A percentile compares a stretch with the other conserved stretches of the same genome.
Evolutionary conservation across 2,329 filamentous ascomycete species (phyloP).

Genomic region (Alternaria sp.): DNA sequence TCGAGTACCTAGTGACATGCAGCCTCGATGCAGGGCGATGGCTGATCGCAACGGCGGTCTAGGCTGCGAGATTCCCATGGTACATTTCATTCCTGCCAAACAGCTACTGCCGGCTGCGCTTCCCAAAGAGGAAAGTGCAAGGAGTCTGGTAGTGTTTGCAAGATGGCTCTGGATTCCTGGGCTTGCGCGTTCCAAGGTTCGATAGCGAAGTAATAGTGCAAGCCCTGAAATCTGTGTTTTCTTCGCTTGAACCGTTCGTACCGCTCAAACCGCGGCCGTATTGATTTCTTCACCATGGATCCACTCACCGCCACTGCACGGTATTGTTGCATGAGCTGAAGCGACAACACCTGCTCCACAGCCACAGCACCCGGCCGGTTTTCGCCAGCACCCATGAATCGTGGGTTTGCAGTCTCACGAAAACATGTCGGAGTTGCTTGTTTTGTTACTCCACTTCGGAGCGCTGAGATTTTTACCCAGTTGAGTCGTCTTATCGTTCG

Average conservation of each 20-base stretch:
- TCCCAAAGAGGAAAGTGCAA: conserved; percentile 6
- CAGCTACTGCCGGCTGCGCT: not conserved
- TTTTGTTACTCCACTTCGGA: conserved; percentile 1
- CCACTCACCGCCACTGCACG: not conserved
- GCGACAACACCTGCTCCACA: conserved; percentile 14
- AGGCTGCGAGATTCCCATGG: conserved; percentile 1
- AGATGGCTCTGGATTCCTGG: not conserved
- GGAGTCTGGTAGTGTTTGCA: not conserved
- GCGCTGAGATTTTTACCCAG: conserved; percentile 3
- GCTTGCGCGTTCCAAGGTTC: not conserved
- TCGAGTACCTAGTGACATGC: not conserved
- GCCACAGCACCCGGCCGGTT: conserved; percentile 16
- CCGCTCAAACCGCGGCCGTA: not conserved
- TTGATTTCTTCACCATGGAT: not conserved
- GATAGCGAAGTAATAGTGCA: not conserved
- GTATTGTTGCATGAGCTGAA: conserved; percentile 6
- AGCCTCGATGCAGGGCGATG: not conserved
- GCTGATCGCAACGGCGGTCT: conserved; percentile 6
- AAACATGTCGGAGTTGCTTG: conserved; percentile 1
- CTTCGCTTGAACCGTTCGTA: not conserved
- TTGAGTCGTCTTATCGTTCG: not conserved
- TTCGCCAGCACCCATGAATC: conserved; percentile 11
- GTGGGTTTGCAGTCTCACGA: conserved; percentile 1
- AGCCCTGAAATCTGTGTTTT: not conserved
- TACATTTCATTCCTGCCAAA: not conserved